Evolutionary conservation across 805 yeast genomes (phyloP).

Genomic region (Candida qinlingensis): DNA sequence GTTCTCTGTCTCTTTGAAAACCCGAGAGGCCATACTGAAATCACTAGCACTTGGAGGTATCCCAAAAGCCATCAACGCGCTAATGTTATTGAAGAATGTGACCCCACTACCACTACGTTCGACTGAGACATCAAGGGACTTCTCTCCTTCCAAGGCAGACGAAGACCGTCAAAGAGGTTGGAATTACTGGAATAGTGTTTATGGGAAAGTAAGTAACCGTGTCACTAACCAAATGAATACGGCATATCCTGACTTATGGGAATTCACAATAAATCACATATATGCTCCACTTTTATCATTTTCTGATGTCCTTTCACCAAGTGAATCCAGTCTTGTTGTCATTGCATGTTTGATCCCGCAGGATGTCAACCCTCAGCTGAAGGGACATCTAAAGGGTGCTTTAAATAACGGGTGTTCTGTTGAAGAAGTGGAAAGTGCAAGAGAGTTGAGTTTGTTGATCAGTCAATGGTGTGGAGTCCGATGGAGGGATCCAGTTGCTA

Average conservation of each 20-base stretch:
- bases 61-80: conserved; percentile 79
- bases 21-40: conserved; percentile 76
- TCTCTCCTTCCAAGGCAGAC: conserved; percentile 28
- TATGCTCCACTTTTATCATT: conserved; percentile 75
- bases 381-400: conserved; percentile 89
- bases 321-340: conserved; percentile 72
- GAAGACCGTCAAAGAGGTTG: conserved; percentile 41
- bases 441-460: conserved; percentile 58
- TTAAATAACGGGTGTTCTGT: conserved; percentile 66
- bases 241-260: conserved; percentile 85
- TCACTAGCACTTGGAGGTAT: conserved; percentile 76
- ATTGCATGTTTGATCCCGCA: conserved; percentile 83
- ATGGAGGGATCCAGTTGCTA: conserved; percentile 44
- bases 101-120: conserved; percentile 53
- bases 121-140: conserved; percentile 24
- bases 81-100: conserved; percentile 54
- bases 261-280: conserved; percentile 62
- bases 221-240: conserved; percentile 61
- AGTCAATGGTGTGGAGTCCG: conserved; percentile 69
- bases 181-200: conserved; percentile 66
- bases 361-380: conserved; percentile 88
- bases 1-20: conserved; percentile 40
- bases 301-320: conserved; percentile 53
- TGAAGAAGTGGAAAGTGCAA: conserved; percentile 55
- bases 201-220: conserved; percentile 66